Base-by-base conservation (phyloP, 2,329 filamentous ascomycete genomes). In the Cercospora nicotianae region DNA sequence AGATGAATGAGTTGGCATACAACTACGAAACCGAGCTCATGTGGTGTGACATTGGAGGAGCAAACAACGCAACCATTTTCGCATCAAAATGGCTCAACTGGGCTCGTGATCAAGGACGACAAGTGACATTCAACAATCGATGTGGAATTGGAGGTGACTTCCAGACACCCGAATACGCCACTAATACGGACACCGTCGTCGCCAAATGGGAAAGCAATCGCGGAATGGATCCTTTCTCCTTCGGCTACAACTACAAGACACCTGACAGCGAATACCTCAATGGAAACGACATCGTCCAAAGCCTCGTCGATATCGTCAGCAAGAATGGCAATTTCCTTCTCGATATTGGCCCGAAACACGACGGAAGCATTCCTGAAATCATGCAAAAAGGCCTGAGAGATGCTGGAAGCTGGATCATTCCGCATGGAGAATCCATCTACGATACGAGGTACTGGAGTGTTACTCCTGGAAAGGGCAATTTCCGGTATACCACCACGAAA, bases 401-500 rank as follows among this genome's bases (percentile, higher is more conserved):
- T 23, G 67, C 67, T 1, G 67, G 67, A 10, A 68, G 53, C 33
- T 68, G 64, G 63, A 66, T 68, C 48, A 63, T 66, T 30, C 20
- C 64, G 16, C 64, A 66, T 26, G 67, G 31, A 16, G 67, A 68
- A 33, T 48, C 58, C 4, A 60, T 68, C 16, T 68, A 57, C n/a
- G 59, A 66, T n/a, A 68, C 67, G 31, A 45, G 31, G 8, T 68
- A 58, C 23, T 66, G 67, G 67, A 58, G 36, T 5, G 45, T 64
- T 5, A 64, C 45, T 36, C 28, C 65, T 4, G 65, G 62, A 18
- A 28, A 10, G 18, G 61, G 8, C 7, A 57, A 57, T 13, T 73
- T 85, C 0, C 74, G 84, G 16, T 86, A 86, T 67, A 86, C 84
- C 1, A 80, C 80, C 69, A 85, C 81, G 0, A 70, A 78, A 1